Percentiles rank a stretch among this genome's conserved stretches.
Conservation (phyloP, 108 stramenopile species). For the Aureococcus anophagefferens region DNA sequence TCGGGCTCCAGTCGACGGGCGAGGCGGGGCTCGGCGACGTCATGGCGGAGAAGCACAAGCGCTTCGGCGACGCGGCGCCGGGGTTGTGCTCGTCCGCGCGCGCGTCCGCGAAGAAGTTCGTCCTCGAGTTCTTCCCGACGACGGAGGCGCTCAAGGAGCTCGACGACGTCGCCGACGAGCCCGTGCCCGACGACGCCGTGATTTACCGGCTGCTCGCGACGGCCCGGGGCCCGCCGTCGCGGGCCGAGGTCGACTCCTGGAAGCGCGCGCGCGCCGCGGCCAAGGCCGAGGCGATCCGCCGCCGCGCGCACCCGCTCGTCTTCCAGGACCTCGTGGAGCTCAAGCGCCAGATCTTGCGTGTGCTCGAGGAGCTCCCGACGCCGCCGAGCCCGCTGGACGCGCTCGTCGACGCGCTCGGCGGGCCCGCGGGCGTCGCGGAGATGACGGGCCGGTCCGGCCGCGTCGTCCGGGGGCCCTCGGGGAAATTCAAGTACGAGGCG, state of each 20-base stretch:
- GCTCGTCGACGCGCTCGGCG: slow-evolving; percentile 58
- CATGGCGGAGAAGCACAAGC: slow-evolving; percentile 28
- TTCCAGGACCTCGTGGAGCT: not conserved
- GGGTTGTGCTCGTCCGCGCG: not conserved
- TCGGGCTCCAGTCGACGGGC: slow-evolving; percentile 51
- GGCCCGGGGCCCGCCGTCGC: not conserved
- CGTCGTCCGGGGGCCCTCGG: slow-evolving; percentile 31
- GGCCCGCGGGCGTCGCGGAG: slow-evolving; percentile 53
- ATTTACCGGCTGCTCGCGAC: not conserved
- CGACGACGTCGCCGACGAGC: not conserved
- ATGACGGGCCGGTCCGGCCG: slow-evolving; percentile 67
- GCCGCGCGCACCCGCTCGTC: too few relatives aligned
- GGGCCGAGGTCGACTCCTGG: not conserved
- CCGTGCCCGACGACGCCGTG: not conserved
- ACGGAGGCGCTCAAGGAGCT: too few relatives aligned
- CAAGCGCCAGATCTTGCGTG: slow-evolving; percentile 18
- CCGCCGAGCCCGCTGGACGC: slow-evolving; percentile 63
- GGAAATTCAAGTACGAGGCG: slow-evolving; percentile 36
- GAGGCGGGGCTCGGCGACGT: slow-evolving; percentile 42
- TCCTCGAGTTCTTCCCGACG: not conserved
- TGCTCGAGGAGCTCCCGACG: slow-evolving; percentile 27
- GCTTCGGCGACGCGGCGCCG: slow-evolving; percentile 3
- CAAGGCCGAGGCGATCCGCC: not conserved
- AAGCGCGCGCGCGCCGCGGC: not conserved
- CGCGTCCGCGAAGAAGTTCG: not conserved